These are phyloP conservation scores for Pyracantha coccinea DNA, from an alignment of 331 rosid species.

Conservation along the genomic window DNA sequence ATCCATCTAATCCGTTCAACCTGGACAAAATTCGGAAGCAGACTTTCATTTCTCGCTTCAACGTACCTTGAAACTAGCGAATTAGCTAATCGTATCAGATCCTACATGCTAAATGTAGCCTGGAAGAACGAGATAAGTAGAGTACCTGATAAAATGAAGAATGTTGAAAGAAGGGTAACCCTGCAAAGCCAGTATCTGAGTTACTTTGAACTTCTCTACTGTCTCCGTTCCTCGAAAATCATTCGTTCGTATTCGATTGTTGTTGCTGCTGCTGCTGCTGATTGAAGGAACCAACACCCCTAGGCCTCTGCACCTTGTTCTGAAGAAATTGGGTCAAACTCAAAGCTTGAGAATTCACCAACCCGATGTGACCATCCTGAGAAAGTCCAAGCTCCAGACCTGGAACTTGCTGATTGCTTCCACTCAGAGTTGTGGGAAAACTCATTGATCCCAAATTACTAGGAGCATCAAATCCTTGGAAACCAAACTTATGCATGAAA, in stretches of 20 bases:
- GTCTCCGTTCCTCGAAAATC: slow-evolving; percentile 22
- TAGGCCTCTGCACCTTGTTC: slow-evolving; percentile 26
- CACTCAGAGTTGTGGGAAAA: slow-evolving; percentile 24
- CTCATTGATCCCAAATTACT: slow-evolving; percentile 23
- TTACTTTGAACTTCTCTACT: neutral
- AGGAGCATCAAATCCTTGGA: slow-evolving; percentile 35
- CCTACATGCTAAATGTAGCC: too few species aligned
- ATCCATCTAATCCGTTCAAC: too few species aligned
- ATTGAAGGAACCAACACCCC: slow-evolving; percentile 18
- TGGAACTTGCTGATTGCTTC: slow-evolving; percentile 29
- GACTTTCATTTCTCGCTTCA: too few species aligned
- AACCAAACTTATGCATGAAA: slow-evolving; percentile 29
- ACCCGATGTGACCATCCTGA: slow-evolving; percentile 41
- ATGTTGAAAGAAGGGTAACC: neutral
- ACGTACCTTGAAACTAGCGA: too few species aligned
- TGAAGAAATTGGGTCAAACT: slow-evolving; percentile 28
- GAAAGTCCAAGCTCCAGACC: slow-evolving; percentile 48
- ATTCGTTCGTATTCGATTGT: slow-evolving; percentile 16
- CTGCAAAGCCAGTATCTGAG: neutral
- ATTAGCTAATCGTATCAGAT: too few species aligned
- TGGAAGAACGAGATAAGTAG: neutral
- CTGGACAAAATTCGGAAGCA: too few species aligned
- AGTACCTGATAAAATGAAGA: slow-evolving; percentile 3
- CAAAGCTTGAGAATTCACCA: slow-evolving; percentile 27
- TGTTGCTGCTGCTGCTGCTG: neutral